Percentiles rank a stretch among this genome's conserved stretches.
Conservation (phyloP, 495 filamentous ascomycete genomes). For the Aeminium ludgeri region DNA sequence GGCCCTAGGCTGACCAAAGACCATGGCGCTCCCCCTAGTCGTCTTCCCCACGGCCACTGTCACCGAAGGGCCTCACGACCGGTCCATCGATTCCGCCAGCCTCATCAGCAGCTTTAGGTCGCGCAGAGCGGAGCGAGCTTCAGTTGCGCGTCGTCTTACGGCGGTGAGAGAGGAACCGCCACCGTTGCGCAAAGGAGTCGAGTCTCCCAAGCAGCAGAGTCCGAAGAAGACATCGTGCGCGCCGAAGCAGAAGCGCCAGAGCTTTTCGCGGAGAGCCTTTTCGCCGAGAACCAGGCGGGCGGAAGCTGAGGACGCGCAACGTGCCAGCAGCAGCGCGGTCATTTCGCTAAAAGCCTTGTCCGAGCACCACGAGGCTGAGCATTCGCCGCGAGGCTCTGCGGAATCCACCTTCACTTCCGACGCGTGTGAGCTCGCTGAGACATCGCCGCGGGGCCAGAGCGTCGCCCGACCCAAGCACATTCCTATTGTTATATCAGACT, state of each 20-base stretch:
- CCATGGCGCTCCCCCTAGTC: slow-evolving; percentile 7
- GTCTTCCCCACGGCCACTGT: slow-evolving; percentile 1
- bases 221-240: slow-evolving; percentile 12
- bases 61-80: background rate
- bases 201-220: slow-evolving; percentile 1
- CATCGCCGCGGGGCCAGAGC: slow-evolving; percentile 8
- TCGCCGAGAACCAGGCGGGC: too few species aligned
- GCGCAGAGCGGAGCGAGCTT: background rate
- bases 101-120: background rate
- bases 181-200: background rate
- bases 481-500: slow-evolving; percentile 25
- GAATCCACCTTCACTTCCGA: background rate
- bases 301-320: too few species aligned
- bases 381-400: background rate
- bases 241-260: slow-evolving; percentile 10
- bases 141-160: background rate
- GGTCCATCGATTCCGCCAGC: background rate
- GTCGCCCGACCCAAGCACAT: slow-evolving; percentile 24
- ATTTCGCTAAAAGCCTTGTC: background rate
- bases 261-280: slow-evolving; percentile 6
- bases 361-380: background rate
- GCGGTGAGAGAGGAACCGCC: background rate
- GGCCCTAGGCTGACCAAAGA: slow-evolving; percentile 1
- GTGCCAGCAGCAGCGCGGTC: slow-evolving; percentile 7
- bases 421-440: slow-evolving; percentile 9